Conservation (phyloP, 176 grass and related monocot species). For the Rhynchospora tenuis region DNA sequence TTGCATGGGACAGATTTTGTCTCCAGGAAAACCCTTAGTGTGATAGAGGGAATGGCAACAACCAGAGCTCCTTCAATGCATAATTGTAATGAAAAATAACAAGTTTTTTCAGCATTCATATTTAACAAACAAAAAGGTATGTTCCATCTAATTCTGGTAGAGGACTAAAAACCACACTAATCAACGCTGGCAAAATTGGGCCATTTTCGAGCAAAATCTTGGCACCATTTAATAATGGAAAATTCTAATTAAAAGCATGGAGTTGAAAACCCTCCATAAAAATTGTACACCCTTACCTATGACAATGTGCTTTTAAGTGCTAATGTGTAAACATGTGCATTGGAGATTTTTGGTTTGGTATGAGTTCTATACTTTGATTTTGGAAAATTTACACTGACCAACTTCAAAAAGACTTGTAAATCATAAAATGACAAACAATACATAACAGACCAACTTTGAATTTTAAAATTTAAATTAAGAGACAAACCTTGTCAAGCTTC, state of each 20-base stretch:
- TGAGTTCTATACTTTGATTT: background rate
- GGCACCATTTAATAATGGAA: background rate
- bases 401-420: background rate
- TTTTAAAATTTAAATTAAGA: background rate
- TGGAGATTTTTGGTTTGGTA: background rate
- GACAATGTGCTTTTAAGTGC: background rate
- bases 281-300: background rate
- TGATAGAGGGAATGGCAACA: background rate
- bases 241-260: background rate
- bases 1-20: background rate
- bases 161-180: background rate
- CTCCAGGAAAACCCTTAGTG: background rate
- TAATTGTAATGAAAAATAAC: background rate
- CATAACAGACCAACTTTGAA: background rate
- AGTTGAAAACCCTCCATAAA: background rate
- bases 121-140: background rate
- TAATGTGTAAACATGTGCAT: background rate
- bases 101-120: background rate
- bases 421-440: background rate
- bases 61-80: background rate
- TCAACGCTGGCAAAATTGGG: background rate
- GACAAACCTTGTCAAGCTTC: slow-evolving; percentile 82
- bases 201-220: background rate
- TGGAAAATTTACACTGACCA: background rate
- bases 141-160: background rate